Conservation (phyloP, 176 grass and related monocot genomes). For the Oryza rufipogon region DNA sequence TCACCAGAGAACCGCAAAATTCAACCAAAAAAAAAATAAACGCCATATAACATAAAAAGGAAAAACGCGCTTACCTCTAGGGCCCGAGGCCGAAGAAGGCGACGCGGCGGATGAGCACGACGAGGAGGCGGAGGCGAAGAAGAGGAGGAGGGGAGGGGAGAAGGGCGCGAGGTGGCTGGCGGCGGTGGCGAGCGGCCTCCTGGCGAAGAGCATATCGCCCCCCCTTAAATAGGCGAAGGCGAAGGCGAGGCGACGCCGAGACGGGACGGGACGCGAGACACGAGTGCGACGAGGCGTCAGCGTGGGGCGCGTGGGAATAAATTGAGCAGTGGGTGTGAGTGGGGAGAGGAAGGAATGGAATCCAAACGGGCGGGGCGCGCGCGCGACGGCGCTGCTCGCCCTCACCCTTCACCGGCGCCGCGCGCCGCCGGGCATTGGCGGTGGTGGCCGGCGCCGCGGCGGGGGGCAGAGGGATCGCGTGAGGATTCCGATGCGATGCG, state of each 20-base stretch:
- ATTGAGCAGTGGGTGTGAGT: conserved; percentile 3
- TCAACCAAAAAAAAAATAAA: background rate
- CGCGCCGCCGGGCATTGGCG: conserved; percentile 18
- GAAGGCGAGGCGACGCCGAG: background rate
- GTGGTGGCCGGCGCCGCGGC: background rate
- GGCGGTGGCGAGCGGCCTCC: conserved; percentile 62
- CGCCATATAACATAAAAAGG: no score
- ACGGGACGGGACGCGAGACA: no score
- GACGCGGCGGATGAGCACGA: conserved; percentile 29
- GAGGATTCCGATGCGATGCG: conserved; percentile 38
- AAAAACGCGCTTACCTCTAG: conserved; percentile 39
- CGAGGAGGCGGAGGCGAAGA: conserved; percentile 41
- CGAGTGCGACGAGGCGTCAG: conserved; percentile 20
- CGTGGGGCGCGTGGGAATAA: conserved; percentile 44
- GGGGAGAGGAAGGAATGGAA: background rate
- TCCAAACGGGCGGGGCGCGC: conserved; percentile 7
- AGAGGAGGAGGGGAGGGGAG: conserved; percentile 43
- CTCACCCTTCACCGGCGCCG: background rate
- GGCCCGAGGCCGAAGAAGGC: background rate
- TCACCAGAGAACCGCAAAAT: background rate
- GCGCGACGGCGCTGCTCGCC: conserved; percentile 47
- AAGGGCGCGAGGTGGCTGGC: conserved; percentile 43
- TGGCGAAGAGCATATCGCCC: conserved; percentile 55
- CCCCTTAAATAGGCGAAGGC: conserved; percentile 53
- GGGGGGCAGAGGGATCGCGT: conserved; percentile 45